These are phyloP conservation scores for Gossypium lobatum DNA, from an alignment of 441 rosid genomes.

Conservation along the genomic window DNA sequence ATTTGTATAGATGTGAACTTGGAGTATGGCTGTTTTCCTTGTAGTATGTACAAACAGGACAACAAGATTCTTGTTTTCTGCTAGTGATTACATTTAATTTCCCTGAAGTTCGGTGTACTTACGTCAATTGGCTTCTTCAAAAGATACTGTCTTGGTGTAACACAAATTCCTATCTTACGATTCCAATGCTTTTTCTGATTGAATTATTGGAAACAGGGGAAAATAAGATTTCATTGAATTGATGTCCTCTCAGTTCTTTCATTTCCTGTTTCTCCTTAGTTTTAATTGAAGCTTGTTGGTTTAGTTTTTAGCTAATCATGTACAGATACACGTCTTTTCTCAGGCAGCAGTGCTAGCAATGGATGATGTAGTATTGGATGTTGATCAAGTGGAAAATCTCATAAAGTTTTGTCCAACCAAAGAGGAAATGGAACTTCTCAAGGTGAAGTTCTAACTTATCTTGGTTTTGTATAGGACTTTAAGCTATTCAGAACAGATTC, in stretches of 20 bases:
- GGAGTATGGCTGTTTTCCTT: background rate
- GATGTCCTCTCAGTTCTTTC: background rate
- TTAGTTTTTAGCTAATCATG: conserved; percentile 9
- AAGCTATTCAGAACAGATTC: conserved; percentile 2
- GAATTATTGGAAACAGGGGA: background rate
- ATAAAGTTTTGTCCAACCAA: conserved; percentile 95
- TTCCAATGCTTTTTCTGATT: background rate
- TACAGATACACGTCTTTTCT: conserved; percentile 18
- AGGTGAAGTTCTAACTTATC: conserved; percentile 49
- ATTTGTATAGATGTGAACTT: background rate
- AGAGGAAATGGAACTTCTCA: conserved; percentile 97
- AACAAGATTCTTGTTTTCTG: background rate
- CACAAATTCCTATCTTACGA: conserved; percentile 10
- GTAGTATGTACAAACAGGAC: background rate
- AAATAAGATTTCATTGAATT: background rate
- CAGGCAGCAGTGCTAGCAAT: conserved; percentile 93
- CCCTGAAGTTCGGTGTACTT: background rate
- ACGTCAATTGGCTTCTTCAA: background rate
- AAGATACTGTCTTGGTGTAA: background rate
- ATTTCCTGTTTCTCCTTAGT: background rate
- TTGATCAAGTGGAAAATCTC: conserved; percentile 96
- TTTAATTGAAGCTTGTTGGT: background rate
- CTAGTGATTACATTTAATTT: background rate
- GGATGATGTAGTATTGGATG: conserved; percentile 87
- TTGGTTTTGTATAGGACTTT: conserved; percentile 7